Evolutionary conservation across 1,284 basidiomycete genomes (phyloP), one percentile per base, ranked within the genome.

Genomic region (Ustilago nuda): DNA sequence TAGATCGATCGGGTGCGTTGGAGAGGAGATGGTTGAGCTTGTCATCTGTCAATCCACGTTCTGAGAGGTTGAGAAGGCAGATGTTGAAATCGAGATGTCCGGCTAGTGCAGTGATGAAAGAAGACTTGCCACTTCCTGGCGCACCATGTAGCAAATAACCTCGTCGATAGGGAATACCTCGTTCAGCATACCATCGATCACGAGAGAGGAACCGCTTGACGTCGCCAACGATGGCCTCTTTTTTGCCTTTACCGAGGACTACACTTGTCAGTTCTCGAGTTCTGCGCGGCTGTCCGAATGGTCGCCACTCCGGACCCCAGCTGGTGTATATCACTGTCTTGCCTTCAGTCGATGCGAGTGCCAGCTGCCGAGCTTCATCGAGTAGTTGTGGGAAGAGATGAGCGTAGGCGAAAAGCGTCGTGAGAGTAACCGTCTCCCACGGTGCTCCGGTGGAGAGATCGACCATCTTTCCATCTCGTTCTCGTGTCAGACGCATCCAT

Each of bases 351-450:
- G 90, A 92, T 46, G 89, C 89, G 87, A 97, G 90, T 0, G 95
- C 95, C 41, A 97, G 88, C 81, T 94, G 92, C 51, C 94, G 89
- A 27, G 97, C 96, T 85, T 99, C 96, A 4, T 90, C 87, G 4
- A 99, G 90, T 12, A 99, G 88, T 50, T 89, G 83, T 0, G 94
- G 90, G 82, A 99, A 97, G 19, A 99, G 88, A 8, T 87, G 85
- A 27, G 94, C 91, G 83, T 95, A 94, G 35, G 92, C 89, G 9
- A 93, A 94, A 43, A 99, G 90, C 0, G 97, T 93, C 2, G 95
- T 99, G 45, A 99, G 89, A 35, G 93, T 97, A 48, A 99, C 91
- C 0, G 96, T 99, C 87, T 99, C 97, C 95, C 96, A 99, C 57
- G 97, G 97, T 6, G 91, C 91, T 3, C 95, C 95, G 1, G 93